Base-by-base conservation (phyloP, 352 stramenopile species). In the Globisporangium lucens region DNA sequence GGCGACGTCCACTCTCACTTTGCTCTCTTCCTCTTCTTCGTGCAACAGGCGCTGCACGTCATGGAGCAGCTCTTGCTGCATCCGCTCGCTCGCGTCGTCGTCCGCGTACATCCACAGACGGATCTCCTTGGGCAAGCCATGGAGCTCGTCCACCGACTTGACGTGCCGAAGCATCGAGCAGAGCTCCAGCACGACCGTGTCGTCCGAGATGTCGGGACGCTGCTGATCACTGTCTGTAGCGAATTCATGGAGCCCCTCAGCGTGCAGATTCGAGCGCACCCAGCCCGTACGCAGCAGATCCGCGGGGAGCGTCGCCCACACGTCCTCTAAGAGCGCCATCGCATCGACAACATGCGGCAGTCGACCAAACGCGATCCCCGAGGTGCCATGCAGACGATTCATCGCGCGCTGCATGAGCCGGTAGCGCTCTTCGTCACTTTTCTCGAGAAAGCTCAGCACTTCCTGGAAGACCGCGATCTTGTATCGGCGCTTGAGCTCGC, bases 401-500 rank as follows among this genome's bases (percentile, higher is more conserved):
- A 70, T 58, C 20, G 76, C 77, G 13, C 75, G 78, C 49, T 88
- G 79, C 29, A 76, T 67, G 1, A 84, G 55, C 27, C 74, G 67
- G 38, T 77, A 75, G 27, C 75, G 75, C 56, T 85, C 79, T n/a
- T 82, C 73, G 36, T 80, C 69, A 4, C 74, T 49, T 20, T 65
- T 75, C 59, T 85, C 79, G 12, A 80, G 53, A 24, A 83, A 78
- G 29, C 63, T 72, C 53, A 88, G 64, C 22, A 73, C 69, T 22
- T 85, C 80, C 13, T 82, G 76, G 29, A 88, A 82, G 13, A 86
- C 61, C 24, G 75, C 41, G 52, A 85, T 71, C 38, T 86, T 86
- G 68, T 83, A 88, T 8, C 76, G 70, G 43, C 72, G 74, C 62
- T 89, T 89, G 47, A 86, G 69, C n/a, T 83, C 73, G 27, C 75